Percentiles rank a stretch among this genome's conserved stretches.
Conservation (phyloP, 1,139 yeast genomes). For the Zygosaccharomyces pseudobailii region DNA sequence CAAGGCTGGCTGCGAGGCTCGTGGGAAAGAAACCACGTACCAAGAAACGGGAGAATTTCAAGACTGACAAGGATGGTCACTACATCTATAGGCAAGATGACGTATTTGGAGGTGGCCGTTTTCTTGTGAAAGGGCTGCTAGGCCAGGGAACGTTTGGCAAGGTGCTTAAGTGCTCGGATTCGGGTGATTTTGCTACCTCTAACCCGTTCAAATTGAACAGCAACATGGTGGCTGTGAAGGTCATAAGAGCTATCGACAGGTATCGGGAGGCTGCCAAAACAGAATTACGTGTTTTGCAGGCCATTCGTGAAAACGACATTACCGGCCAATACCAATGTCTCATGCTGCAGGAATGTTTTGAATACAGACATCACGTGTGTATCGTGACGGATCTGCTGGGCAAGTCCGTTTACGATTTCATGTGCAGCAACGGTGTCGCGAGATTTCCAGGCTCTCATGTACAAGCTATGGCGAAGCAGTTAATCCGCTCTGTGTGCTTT, state of each 20-base stretch:
- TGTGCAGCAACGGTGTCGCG: constrained; percentile 68
- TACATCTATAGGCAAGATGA: constrained; percentile 62
- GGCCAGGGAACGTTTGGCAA: constrained; percentile 99
- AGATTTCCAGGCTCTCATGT: constrained; percentile 80
- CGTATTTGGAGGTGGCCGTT: constrained; percentile 54
- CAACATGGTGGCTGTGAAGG: constrained; percentile 82
- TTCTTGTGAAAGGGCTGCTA: constrained; percentile 58
- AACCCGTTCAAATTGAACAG: constrained; percentile 17
- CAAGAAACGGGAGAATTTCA: constrained; percentile 18
- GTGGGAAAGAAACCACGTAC: constrained; percentile 14
- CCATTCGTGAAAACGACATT: constrained; percentile 71
- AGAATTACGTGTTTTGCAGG: constrained; percentile 62
- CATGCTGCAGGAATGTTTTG: constrained; percentile 74
- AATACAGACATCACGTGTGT: constrained; percentile 90
- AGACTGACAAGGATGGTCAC: constrained; percentile 75
- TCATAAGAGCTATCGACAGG: constrained; percentile 74
- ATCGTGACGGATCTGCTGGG: constrained; percentile 85
- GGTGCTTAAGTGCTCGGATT: constrained; percentile 70
- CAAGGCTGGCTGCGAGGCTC: constrained; percentile 12
- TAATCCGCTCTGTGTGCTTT: constrained; percentile 80
- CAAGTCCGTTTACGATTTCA: constrained; percentile 82
- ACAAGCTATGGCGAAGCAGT: constrained; percentile 82
- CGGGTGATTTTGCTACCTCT: background rate
- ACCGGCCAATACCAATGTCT: constrained; percentile 30
- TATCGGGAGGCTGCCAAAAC: constrained; percentile 83